Conservation (phyloP, 768 basidiomycete species). For the Boletus patriciae region DNA sequence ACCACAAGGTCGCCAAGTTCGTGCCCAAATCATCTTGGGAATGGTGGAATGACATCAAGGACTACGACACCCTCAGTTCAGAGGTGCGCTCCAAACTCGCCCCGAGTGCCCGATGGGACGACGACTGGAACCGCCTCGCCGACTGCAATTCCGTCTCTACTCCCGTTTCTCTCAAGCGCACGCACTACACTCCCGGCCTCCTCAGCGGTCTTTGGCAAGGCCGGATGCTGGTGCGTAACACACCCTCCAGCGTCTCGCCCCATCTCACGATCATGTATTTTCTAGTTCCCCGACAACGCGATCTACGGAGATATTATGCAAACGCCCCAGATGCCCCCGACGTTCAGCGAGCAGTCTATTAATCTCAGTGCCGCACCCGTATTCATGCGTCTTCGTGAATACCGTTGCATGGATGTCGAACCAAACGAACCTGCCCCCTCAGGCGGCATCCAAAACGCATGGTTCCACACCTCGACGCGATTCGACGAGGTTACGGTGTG, state of each 20-base stretch:
- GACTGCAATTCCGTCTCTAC: conserved; percentile 44
- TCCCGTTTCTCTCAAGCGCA: conserved; percentile 28
- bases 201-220: conserved; percentile 65
- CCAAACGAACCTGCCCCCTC: conserved; percentile 35
- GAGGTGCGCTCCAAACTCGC: conserved; percentile 28
- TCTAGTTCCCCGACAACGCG: conserved; percentile 23
- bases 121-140: conserved; percentile 56
- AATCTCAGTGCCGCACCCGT: conserved; percentile 48
- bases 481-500: conserved; percentile 27
- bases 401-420: conserved; percentile 41
- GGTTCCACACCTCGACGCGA: conserved; percentile 33
- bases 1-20: conserved; percentile 38
- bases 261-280: background rate
- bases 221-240: conserved; percentile 53
- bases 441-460: conserved; percentile 44
- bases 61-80: conserved; percentile 21
- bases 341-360: conserved; percentile 37
- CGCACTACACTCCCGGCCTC: conserved; percentile 49
- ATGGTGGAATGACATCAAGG: conserved; percentile 22
- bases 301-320: conserved; percentile 23
- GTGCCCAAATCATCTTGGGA: conserved; percentile 14
- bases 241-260: background rate
- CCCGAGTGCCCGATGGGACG: conserved; percentile 51
- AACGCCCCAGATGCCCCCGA: conserved; percentile 21
- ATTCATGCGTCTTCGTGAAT: conserved; percentile 60